Evolutionary conservation across 139 green algal species (phyloP).

Genomic region (Bryopsis sp.): DNA sequence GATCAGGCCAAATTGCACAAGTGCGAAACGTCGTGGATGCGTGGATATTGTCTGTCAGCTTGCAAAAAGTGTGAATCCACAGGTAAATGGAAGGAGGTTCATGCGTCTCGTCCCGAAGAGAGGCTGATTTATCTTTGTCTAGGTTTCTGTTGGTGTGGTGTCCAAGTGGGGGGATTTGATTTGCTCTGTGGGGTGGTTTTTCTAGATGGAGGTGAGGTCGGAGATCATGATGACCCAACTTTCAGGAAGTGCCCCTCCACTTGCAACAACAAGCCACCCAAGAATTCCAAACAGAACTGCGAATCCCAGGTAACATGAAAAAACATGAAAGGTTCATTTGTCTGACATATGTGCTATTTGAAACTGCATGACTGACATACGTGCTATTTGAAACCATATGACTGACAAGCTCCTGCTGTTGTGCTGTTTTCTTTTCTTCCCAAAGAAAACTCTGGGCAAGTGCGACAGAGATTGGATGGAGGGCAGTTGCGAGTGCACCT

Average conservation of each 20-base stretch:
- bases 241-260: background rate
- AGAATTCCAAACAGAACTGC: background rate
- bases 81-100: no score
- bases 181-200: no score
- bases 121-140: no score
- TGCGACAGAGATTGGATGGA: background rate
- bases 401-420: no score
- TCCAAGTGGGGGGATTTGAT: no score
- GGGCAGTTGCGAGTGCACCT: slow-evolving; percentile 6
- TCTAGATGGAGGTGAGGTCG: background rate
- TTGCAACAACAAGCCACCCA: background rate
- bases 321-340: no score
- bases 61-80: background rate
- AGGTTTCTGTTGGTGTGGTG: no score
- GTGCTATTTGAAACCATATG: no score
- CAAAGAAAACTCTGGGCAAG: background rate
- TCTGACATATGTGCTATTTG: no score
- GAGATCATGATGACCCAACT: background rate
- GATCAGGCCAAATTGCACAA: background rate
- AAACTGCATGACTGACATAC: no score
- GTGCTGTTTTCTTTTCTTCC: background rate
- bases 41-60: background rate
- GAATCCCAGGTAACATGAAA: background rate
- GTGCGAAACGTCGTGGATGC: slow-evolving; percentile 1
- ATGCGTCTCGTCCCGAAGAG: no score